Evolutionary conservation across 306 rosid species (phyloP).

Genomic region (Prunus campanulata): DNA sequence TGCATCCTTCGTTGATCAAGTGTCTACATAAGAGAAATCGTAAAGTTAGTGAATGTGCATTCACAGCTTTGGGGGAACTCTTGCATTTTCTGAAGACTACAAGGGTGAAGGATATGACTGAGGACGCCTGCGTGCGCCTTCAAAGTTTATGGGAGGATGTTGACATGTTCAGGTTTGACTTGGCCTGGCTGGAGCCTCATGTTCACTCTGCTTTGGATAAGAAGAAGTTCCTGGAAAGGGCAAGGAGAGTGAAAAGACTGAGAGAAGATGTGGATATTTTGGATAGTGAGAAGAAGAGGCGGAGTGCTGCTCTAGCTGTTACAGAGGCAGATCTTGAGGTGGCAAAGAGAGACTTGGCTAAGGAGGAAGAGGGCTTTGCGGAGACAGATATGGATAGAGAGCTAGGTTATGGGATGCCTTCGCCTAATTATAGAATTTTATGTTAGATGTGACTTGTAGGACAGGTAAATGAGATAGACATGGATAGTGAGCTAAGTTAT

Average conservation of each 20-base stretch:
- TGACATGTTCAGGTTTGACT: background rate
- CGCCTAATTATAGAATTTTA: background rate
- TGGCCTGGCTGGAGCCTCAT: conserved; percentile 8
- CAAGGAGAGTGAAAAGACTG: conserved; percentile 3
- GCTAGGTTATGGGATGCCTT: background rate
- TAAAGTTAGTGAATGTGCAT: background rate
- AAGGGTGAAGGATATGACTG: background rate
- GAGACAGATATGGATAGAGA: background rate
- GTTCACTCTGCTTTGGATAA: conserved; percentile 8
- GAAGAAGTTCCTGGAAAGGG: conserved; percentile 9
- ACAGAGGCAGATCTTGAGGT: background rate
- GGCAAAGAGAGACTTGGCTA: conserved; percentile 5
- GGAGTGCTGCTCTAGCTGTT: background rate
- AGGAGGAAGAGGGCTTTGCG: background rate
- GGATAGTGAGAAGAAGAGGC: background rate
- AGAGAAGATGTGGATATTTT: background rate
- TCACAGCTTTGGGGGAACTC: background rate
- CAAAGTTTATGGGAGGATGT: conserved; percentile 11
- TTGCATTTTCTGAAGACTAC: conserved; percentile 4
- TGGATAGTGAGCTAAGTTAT: background rate
- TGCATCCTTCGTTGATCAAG: background rate
- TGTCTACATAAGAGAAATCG: background rate
- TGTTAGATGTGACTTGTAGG: background rate
- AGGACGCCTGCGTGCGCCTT: background rate
- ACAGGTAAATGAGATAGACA: background rate